Evolutionary conservation across 345 rosid species (phyloP).

Genomic region (Nephelium lappaceum): DNA sequence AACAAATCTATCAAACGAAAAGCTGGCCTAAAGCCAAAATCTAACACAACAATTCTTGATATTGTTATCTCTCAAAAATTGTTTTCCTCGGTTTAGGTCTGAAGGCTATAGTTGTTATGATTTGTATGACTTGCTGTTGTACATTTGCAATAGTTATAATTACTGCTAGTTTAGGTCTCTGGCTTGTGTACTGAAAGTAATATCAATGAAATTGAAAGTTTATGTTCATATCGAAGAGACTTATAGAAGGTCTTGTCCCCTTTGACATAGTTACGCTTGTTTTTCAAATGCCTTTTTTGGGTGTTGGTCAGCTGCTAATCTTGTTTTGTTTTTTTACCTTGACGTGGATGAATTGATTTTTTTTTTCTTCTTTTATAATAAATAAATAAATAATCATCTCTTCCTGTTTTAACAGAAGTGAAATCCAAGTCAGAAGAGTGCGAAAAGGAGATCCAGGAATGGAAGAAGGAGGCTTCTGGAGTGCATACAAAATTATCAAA

Average conservation of each 20-base stretch:
- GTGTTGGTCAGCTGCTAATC: not conserved
- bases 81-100: not conserved
- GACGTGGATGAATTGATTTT: constrained; percentile 9
- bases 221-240: not conserved
- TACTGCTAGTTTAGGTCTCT: not conserved
- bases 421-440: constrained; percentile 85
- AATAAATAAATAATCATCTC: constrained; percentile 3
- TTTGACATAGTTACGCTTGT: not conserved
- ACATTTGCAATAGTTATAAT: not conserved
- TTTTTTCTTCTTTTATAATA: not conserved
- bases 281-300: not conserved
- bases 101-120: not conserved
- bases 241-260: not conserved
- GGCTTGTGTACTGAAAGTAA: not conserved
- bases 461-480: constrained; percentile 84
- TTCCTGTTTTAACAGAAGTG: constrained; percentile 57
- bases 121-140: not conserved
- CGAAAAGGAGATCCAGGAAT: constrained; percentile 85
- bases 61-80: not conserved
- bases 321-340: constrained; percentile 8
- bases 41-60: not conserved
- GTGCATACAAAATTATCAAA: constrained; percentile 80
- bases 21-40: not conserved
- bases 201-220: not conserved
- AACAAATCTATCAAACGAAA: not conserved